Base-by-base conservation (phyloP, 768 basidiomycete genomes). In the Cystofilobasidium capitatum region DNA sequence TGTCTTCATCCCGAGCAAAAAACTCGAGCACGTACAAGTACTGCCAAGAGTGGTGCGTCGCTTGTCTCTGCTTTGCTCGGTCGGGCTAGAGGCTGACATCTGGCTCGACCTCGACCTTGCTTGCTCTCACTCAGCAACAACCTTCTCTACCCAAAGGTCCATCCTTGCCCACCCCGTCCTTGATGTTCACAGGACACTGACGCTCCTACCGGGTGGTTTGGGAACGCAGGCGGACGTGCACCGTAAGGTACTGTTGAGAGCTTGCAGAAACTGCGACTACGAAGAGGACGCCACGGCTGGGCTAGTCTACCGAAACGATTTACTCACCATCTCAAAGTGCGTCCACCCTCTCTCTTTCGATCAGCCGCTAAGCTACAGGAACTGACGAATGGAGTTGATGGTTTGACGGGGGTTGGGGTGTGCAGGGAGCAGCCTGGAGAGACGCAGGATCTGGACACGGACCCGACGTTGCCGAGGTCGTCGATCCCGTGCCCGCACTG, bases 241-340 rank as follows among this genome's bases (percentile, higher is more conserved):
- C 24, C 68, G 62, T 26, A 69, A 61, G 39, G 63, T 64, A 26
- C 57, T 69, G 17, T 57, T 69, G 5, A 42, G 68, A 26, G 68
- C 68, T 5, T 69, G 68, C 62, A 42, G 68, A 39, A 69, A 69
- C 54, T 69, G 68, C 42, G 44, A 59, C 12, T 69, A 69, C 26
- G 63, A 69, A 45, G 68, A 69, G 63, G 63, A 64, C n/a, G 68
- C 68, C 29, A 57, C 49, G 39, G 45, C 31, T 17, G 63, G 58
- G 17, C 57, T 69, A 17, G 66, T 68, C 1, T 69, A 69, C 57
- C 40, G 68, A 33, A 69, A 69, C 57, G 68, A 69, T 49, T 37
- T 69, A 36, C 58, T 69, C 22, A 69, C 68, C 22, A 69, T 69
- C 68, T 64, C 68, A 58, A 69, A 69, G 68, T 69, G 44, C 58